Evolutionary conservation across 2,329 filamentous ascomycete genomes (phyloP).

Genomic region (Ciborinia camelliae): DNA sequence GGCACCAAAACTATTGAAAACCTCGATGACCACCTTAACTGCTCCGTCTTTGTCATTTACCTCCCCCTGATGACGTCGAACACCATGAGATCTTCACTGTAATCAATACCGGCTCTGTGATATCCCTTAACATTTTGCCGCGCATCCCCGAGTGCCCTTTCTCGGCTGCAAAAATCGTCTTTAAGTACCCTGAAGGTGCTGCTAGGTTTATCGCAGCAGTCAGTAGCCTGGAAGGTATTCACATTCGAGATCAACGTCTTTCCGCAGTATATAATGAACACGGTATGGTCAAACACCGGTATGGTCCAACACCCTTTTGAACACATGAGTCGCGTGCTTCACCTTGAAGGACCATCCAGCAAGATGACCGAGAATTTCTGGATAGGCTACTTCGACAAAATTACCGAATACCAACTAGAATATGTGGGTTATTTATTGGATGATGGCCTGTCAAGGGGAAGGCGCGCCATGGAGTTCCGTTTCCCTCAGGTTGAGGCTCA

Average conservation of each 20-base stretch:
- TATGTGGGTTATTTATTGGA: background rate
- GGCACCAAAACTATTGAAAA: background rate
- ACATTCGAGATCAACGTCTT: background rate
- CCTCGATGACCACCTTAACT: background rate
- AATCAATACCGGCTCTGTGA: background rate
- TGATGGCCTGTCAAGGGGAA: background rate
- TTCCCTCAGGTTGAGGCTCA: constrained; percentile 24
- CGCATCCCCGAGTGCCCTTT: background rate
- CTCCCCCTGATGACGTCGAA: background rate
- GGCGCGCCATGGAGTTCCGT: constrained; percentile 15
- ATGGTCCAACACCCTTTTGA: background rate
- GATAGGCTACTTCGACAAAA: background rate
- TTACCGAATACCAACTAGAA: background rate
- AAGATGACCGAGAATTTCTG: background rate
- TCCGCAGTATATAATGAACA: background rate
- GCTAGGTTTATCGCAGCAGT: background rate
- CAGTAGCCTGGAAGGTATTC: accelerated
- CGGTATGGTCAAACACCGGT: background rate
- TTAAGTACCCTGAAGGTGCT: background rate
- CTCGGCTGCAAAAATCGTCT: background rate
- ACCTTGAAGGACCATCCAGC: background rate
- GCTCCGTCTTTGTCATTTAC: background rate
- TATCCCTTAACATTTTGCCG: background rate
- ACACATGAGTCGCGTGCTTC: background rate
- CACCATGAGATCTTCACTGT: background rate